Base-by-base conservation (phyloP, 2,329 filamentous ascomycete species). In the Xylariaceae sp. region DNA sequence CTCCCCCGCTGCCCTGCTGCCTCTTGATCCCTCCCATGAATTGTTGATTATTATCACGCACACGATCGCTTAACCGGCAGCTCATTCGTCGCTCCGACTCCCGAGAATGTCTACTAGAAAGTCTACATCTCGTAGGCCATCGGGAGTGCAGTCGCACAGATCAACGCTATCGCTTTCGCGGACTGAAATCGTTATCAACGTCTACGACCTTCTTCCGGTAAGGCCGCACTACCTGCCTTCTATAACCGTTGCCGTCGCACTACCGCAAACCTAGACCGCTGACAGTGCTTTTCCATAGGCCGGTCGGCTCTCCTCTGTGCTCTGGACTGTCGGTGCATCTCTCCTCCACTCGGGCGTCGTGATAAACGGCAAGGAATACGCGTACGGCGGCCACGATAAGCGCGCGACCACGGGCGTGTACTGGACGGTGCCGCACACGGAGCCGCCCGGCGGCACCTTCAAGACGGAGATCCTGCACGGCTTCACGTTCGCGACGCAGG, bases 261-360 rank as follows among this genome's bases (percentile, higher is more conserved):
- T n/a, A n/a, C n/a, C n/a, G 24, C 24, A 26, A 7, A 26, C n/a
- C 24, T 6, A 26, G 7, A 5, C 24, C n/a, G 15, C 24, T 12
- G n/a, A 26, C n/a, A 11, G n/a, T 14, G 5, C n/a, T 6, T 26
- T 14, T 12, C 15, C 29, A 43, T 39, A 87, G 75, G 82, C 83
- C 25, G 82, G 84, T 31, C 77, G 77, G 47, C 58, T 92, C 24
- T 80, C 84, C n/a, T 78, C 81, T 0, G 49, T 86, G 10, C 70
- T 93, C 19, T 93, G 86, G 86, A 72, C 77, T 14, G 56, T 90
- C 35, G 86, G 86, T 38, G 74, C 80, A 29, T 84, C 80, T 5
- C 75, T 93, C 21, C 72, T 92, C 5, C 86, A 93, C 56, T 85
- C 85, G 0, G 86, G 84, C 33, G 81, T 93, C 34, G 83, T 88